Evolutionary conservation across 2,329 filamentous ascomycete species (phyloP), one percentile per base, ranked within the genome.

Genomic region (Ophiostoma quercus): DNA sequence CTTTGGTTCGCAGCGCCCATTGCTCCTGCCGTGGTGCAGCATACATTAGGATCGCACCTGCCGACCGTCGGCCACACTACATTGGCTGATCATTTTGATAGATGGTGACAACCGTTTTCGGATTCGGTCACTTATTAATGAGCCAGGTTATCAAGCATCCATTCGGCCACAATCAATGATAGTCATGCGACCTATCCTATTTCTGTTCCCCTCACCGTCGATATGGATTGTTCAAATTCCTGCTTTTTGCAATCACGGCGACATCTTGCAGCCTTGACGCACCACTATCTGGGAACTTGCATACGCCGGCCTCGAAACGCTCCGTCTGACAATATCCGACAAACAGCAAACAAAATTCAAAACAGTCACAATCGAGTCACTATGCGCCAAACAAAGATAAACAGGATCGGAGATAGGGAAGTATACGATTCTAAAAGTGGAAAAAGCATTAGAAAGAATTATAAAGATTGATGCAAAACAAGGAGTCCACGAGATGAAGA

Each of bases 51-150:
- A 57, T 54, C 19, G 47, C 22, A 57, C 51, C 8, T 57, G 51
- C 51, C 51, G 51, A n/a, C 51, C 51, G 51, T 25, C 51, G 51
- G 51, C 22, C 51, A 57, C 51, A 57, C 51, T 22, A 47, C 25
- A 29, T 29, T 34, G 34, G 34, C 34, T 34, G 34, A 34, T 34
- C 34, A 5, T 2, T 34, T 34, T 34, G 47, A 22, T 16, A n/a
- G 14, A n/a, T 9, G 19, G 47, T 8, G 34, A 34, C 47, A 51
- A 51, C 19, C 47, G 25, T 57, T 29, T 25, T 57, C n/a, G 51
- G 22, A 5, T n/a, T 47, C 43, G 43, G 43, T 19, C 43, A 47
- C 43, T 47, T 47, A 47, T 47, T 47, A 19, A 19, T 47, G 5
- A 43, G 12, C 12, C 41, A 43, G 12, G 34, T 8, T 34, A 34